Conservation (phyloP, 2,329 filamentous ascomycete species). For the Aspergillus clavatus region DNA sequence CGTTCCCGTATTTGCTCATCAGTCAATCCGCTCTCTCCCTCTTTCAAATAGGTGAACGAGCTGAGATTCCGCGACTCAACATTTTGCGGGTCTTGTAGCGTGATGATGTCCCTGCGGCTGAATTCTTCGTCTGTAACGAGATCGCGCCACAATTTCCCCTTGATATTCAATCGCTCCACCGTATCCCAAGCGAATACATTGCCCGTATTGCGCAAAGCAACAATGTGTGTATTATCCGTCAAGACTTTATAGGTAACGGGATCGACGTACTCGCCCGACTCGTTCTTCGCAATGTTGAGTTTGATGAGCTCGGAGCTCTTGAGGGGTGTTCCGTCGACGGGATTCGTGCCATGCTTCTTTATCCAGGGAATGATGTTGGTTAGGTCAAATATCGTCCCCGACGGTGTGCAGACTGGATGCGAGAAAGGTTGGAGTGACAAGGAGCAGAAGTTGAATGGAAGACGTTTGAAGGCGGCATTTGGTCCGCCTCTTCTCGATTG, state of each 20-base stretch:
- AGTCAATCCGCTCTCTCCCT: conserved; percentile 67
- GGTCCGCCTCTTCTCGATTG: conserved; percentile 49
- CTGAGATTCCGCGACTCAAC: conserved; percentile 74
- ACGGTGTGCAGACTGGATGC: conserved; percentile 83
- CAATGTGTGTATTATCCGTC: conserved; percentile 96
- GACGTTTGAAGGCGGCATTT: conserved; percentile 70
- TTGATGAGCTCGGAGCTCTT: conserved; percentile 80
- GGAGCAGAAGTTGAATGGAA: conserved; percentile 98
- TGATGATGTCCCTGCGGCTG: conserved; percentile 86
- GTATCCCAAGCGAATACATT: conserved; percentile 98
- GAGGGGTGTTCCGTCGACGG: conserved; percentile 74
- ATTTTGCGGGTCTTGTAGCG: conserved; percentile 92
- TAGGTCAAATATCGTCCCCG: conserved; percentile 89
- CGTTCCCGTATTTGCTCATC: conserved; percentile 66
- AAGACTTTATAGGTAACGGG: conserved; percentile 97
- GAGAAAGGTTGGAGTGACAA: conserved; percentile 92
- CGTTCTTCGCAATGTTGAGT: conserved; percentile 87
- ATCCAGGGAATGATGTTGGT: conserved; percentile 94
- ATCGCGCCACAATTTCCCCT: conserved; percentile 93
- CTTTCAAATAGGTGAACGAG: conserved; percentile 82
- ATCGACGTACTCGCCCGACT: conserved; percentile 85
- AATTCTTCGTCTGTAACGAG: conserved; percentile 84
- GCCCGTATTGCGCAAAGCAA: conserved; percentile 77
- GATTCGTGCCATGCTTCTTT: conserved; percentile 88
- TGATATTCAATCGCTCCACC: conserved; percentile 90